Evolutionary conservation across 148 eudicot species (phyloP).

Genomic region (Rhododendron simsii): DNA sequence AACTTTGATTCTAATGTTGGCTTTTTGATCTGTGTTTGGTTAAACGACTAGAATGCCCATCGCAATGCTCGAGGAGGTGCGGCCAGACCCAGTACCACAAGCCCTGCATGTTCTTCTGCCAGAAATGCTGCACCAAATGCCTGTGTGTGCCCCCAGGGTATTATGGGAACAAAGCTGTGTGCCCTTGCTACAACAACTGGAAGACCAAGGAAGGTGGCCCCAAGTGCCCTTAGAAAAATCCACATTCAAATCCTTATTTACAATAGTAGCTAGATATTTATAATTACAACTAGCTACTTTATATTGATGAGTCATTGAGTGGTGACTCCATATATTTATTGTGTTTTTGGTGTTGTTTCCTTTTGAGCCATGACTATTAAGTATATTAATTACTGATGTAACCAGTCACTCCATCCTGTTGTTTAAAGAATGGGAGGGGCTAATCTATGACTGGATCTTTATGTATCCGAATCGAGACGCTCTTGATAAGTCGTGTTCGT

Average conservation of each 20-base stretch:
- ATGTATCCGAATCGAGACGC: neutral
- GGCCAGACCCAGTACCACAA: constrained; percentile 52
- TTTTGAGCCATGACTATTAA: neutral
- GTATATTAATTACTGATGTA: neutral
- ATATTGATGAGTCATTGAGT: neutral
- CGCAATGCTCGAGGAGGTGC: constrained; percentile 50
- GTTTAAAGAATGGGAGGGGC: neutral
- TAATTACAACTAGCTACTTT: neutral
- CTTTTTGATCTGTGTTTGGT: neutral
- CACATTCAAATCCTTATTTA: neutral
- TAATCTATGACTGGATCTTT: constrained; percentile 1
- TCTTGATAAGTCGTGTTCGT: neutral
- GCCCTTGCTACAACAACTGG: constrained; percentile 77
- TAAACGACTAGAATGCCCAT: constrained; percentile 43
- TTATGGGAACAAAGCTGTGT: constrained; percentile 51
- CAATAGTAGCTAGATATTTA: neutral
- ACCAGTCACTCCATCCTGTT: neutral
- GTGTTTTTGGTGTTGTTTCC: neutral
- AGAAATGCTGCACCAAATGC: constrained; percentile 52
- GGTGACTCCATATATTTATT: neutral
- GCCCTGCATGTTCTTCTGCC: constrained; percentile 52
- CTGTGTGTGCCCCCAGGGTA: constrained; percentile 57
- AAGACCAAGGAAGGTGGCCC: constrained; percentile 62
- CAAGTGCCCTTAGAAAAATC: constrained; percentile 41
- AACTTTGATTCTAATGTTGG: neutral